phyloP scores from a whole-genome alignment of 768 basidiomycete species.

The Calocera viscosa region DNA sequence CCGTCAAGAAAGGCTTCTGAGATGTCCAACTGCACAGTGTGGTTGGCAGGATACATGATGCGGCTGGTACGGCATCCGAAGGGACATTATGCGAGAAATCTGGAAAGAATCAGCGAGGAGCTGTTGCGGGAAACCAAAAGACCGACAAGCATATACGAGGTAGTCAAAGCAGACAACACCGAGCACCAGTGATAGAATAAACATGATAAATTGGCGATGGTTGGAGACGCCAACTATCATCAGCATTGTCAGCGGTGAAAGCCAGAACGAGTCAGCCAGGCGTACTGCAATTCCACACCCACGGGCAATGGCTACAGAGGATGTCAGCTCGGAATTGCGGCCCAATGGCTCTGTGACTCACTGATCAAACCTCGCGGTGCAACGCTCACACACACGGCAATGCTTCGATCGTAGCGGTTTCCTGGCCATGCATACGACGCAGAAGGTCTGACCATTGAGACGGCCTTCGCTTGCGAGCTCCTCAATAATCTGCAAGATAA shows the following conservation, averaged over 20 bases:
- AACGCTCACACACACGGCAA: constrained; percentile 82
- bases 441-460: constrained; percentile 92
- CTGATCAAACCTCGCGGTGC: constrained; percentile 88
- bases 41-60: constrained; percentile 55
- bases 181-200: constrained; percentile 70
- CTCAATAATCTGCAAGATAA: constrained; percentile 60
- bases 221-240: constrained; percentile 77
- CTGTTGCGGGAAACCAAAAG: background rate
- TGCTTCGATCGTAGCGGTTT: constrained; percentile 93
- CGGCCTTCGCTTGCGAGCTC: constrained; percentile 77
- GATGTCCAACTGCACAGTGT: constrained; percentile 58
- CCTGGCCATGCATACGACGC: constrained; percentile 84
- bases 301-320: constrained; percentile 74
- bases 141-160: constrained; percentile 69
- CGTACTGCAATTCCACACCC: constrained; percentile 98
- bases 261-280: constrained; percentile 8
- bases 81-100: constrained; percentile 39
- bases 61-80: constrained; percentile 23
- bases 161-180: constrained; percentile 75
- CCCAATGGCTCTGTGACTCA: constrained; percentile 32
- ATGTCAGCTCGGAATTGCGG: background rate
- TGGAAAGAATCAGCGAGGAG: constrained; percentile 22
- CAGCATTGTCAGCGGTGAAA: background rate
- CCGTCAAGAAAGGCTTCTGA: constrained; percentile 70
- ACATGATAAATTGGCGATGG: constrained; percentile 92